Conservation (phyloP, 768 basidiomycete genomes). For the Kwoniella newhampshirensis region DNA sequence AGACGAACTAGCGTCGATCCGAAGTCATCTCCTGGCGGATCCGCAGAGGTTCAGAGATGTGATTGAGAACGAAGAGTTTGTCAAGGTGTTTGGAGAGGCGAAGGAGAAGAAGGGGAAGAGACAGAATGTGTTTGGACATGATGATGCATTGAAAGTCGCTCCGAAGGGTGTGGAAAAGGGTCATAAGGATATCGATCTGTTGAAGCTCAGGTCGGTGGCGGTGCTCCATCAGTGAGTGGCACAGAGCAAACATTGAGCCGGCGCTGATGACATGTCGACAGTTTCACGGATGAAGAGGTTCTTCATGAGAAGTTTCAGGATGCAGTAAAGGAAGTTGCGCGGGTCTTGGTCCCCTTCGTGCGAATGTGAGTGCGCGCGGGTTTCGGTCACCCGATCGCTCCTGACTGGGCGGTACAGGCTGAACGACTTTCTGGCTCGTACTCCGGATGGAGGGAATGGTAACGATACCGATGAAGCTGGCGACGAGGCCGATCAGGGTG, state of each 20-base stretch:
- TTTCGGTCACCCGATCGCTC: no score
- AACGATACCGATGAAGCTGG: conserved; percentile 14
- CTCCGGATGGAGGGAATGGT: conserved; percentile 8
- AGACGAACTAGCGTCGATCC: conserved; percentile 73
- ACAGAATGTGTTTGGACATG: conserved; percentile 78
- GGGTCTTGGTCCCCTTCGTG: conserved; percentile 70
- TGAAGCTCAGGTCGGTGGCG: conserved; percentile 77
- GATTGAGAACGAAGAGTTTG: conserved; percentile 71
- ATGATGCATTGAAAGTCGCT: conserved; percentile 84
- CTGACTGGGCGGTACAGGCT: conserved; percentile 16
- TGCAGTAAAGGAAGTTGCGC: conserved; percentile 60
- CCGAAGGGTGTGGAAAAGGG: conserved; percentile 85
- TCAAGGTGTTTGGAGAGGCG: conserved; percentile 71
- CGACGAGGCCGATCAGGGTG: conserved; percentile 12
- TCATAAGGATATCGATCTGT: conserved; percentile 85
- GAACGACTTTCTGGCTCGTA: conserved; percentile 37
- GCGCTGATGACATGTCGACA: conserved; percentile 36
- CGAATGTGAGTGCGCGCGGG: conserved; percentile 59
- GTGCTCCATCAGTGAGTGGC: conserved; percentile 63
- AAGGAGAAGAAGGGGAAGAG: conserved; percentile 62
- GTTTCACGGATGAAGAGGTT: conserved; percentile 75
- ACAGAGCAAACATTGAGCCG: background rate
- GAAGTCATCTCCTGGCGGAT: conserved; percentile 68
- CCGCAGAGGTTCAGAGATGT: conserved; percentile 65
- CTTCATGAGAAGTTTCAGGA: conserved; percentile 67